Evolutionary conservation across 257 asterid species (phyloP).

Genomic region (Petunia secreta): DNA sequence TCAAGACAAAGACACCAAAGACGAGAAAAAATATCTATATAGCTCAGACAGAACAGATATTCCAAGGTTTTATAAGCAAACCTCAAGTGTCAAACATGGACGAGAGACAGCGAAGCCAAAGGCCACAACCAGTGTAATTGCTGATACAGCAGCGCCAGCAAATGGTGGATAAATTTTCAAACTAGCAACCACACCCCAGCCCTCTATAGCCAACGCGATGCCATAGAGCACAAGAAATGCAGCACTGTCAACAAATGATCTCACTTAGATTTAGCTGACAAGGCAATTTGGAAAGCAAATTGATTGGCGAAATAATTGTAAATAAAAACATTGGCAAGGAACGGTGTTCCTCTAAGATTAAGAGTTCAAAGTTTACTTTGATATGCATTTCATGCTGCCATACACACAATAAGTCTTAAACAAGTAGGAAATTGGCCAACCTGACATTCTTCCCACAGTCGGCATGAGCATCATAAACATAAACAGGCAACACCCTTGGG

Average conservation of each 20-base stretch:
- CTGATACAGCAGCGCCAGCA: conserved; percentile 99
- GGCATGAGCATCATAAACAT: conserved; percentile 99
- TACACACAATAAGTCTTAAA: conserved; percentile 2
- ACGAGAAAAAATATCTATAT: background rate
- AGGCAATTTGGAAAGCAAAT: background rate
- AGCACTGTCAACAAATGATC: conserved; percentile 56
- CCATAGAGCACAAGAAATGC: conserved; percentile 98
- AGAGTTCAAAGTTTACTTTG: conserved; percentile 15
- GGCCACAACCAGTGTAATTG: conserved; percentile 94
- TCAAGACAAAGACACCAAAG: conserved; percentile 5
- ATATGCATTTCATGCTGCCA: conserved; percentile 11
- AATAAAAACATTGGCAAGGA: background rate
- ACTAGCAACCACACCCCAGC: conserved; percentile 99
- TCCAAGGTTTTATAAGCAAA: conserved; percentile 39
- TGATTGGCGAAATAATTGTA: background rate
- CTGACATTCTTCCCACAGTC: conserved; percentile 99
- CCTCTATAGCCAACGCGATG: conserved; percentile 93
- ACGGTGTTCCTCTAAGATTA: background rate
- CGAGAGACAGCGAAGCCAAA: conserved; percentile 99
- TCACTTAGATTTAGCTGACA: conserved; percentile 23
- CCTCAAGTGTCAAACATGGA: conserved; percentile 98
- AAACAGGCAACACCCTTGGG: conserved; percentile 96
- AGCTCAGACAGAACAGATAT: background rate
- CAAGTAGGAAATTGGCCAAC: conserved; percentile 40
- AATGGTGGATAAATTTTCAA: conserved; percentile 96